Evolutionary conservation across 2,329 filamentous ascomycete genomes (phyloP), one percentile per base, ranked within the genome.

Genomic region (Xylariaceae sp.): DNA sequence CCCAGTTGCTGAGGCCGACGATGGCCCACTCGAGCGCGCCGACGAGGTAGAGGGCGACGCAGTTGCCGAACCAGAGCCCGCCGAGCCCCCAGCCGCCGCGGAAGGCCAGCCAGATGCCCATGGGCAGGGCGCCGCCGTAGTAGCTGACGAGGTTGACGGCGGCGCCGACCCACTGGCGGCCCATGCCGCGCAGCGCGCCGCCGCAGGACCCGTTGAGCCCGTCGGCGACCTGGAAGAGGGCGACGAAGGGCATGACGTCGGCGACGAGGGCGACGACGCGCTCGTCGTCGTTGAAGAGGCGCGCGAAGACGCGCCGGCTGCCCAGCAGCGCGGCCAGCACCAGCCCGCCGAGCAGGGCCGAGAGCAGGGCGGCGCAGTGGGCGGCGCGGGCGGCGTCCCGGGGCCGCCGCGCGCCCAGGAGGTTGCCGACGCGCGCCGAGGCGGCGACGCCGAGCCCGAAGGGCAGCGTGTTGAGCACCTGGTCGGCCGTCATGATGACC

Each of bases 401-500:
- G 1, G 80, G 64, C 42, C 80, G 73, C 19, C 72, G 67, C 0
- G 82, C 74, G 0, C 87, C 87, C 0, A 94, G 68, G 2, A 92
- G 67, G 47, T 93, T 93, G 0, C 87, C 88, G 9, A 94, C 69
- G 2, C 87, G 70, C 0, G 83, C 71, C 5, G 81, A 88, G 0
- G 83, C 79, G 1, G 87, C 86, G 1, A 94, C 85, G 0, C 87
- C 87, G 0, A 93, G 71, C 0, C 88, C 87, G 47, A 94, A 94
- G 0, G 87, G 87, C 28, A 94, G 82, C 0, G 87, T 93, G 52
- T 77, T 88, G 65, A 88, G 79, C 36, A 89, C 75, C 53, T 90
- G 84, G 54, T 93, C 86, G 0, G 83, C 77, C 0, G 86, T 93
- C 86, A 93, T 93, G 54, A 94, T 88, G 15, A 93, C 84, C 30